Percentiles rank a stretch among this genome's conserved stretches.
These are phyloP conservation scores for Myriosclerotinia curreyana DNA, from an alignment of 2,329 filamentous ascomycete genomes.

Conservation along the genomic window DNA sequence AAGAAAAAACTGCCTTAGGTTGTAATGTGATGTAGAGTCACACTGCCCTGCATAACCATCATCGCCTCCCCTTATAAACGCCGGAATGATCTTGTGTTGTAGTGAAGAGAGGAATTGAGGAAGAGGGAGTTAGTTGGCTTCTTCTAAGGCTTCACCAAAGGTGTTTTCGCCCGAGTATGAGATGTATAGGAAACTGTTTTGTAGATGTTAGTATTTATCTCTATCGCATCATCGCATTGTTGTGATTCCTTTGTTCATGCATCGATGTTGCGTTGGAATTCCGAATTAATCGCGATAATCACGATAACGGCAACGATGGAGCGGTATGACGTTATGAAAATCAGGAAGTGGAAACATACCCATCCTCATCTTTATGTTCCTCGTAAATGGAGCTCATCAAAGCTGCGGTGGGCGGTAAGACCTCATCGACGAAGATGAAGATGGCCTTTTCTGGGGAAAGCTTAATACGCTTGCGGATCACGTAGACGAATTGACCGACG, in stretches of 20 bases:
- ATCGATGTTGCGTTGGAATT: not conserved
- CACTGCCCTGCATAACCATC: constrained; percentile 21
- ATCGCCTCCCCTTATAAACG: constrained; percentile 18
- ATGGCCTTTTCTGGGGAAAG: constrained; percentile 99
- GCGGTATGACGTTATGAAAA: constrained; percentile 22
- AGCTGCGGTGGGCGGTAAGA: constrained; percentile 90
- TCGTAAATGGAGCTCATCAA: constrained; percentile 99
- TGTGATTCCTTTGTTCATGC: not conserved
- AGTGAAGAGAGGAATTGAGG: not conserved
- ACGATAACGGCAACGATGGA: constrained; percentile 18
- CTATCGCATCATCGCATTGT: not conserved
- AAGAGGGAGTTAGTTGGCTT: constrained; percentile 18
- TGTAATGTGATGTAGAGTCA: constrained; percentile 22
- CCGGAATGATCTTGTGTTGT: constrained; percentile 18
- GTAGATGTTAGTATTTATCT: constrained; percentile 12
- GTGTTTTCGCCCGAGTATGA: constrained; percentile 99
- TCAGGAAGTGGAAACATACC: constrained; percentile 45
- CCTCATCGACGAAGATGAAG: constrained; percentile 99
- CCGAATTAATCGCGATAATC: constrained; percentile 2
- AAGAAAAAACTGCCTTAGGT: constrained; percentile 22
- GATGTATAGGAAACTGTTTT: constrained; percentile 75
- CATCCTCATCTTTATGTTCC: constrained; percentile 86
- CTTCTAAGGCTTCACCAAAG: constrained; percentile 57
- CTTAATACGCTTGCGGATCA: constrained; percentile 99
- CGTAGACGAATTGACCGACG: constrained; percentile 99